Base-by-base conservation (phyloP, 345 rosid genomes). In the Dipteronia sinensis region DNA sequence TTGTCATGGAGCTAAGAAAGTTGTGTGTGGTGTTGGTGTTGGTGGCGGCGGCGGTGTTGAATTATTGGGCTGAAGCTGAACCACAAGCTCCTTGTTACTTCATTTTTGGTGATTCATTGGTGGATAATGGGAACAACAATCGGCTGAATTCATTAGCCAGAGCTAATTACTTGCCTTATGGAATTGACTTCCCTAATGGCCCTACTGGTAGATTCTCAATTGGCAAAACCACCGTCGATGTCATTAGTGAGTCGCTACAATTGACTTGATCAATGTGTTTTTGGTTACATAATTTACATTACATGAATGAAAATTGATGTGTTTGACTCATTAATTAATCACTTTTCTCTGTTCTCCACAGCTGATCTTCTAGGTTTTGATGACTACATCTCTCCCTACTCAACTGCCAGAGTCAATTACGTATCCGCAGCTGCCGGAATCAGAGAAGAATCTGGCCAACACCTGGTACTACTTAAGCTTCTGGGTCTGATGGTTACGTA, bases 371-470 rank as follows among this genome's bases (percentile, higher is more conserved):
- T 94, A 78, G 98, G 97, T 11, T 94, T 94, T 77, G 83, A 85
- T 42, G 71, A 67, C 38, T 91, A 75, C 77, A 88, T 89, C 77
- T 91, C 88, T 67, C 90, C 97, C 4, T 90, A 81, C 68, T 74
- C 87, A 22, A 67, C 85, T 15, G 87, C 87, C 40, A 88, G 84
- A 73, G 92, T 92, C 12, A 94, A 94, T 77, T 94, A 77, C 19
- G 98, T 97, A 44, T 94, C 98, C 5, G 98, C 94, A 8, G 98
- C 95, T 34, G 97, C 97, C 0, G 98, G 98, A 74, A 94, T 94
- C 27, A 85, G 91, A 83, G 93, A 88, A 15, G 98, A 94, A 79
- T 86, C 95, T 12, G 98, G 98, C 40, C 86, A n/a, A 22, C 98
- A 92, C 74, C 82, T 94, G 91, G 96, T 93, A 87, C 77, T 29